Evolutionary conservation across 2,329 filamentous ascomycete species (phyloP), one percentile per base, ranked within the genome.

Genomic region (Penicillium sp.): DNA sequence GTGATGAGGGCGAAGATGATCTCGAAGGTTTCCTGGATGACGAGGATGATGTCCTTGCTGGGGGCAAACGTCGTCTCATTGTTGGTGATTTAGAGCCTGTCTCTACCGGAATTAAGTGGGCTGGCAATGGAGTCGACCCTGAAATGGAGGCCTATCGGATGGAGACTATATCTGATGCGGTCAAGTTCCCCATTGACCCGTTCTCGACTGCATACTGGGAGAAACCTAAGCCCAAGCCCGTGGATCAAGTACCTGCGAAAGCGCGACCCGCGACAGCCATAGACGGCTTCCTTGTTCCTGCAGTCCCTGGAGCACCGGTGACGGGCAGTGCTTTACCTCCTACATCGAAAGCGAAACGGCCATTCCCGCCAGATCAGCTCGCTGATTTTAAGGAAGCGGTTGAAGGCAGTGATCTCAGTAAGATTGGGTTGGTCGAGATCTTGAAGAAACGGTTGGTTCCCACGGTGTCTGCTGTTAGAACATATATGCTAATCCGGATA

Each of bases 1-100:
- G 76, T 48, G 76, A 79, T 4, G 81, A 80, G 10, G 84, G 82
- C n/a, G 85, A 87, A 15, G 85, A 87, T 54, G 89, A 94, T 52
- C 85, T 95, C 83, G 87, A 88, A 4, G 90, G 83, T 17, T 96
- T 96, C 62, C 75, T 96, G 2, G 90, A 95, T 58, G 88, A 94
- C 60, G 87, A 87, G 6, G 87, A 94, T 46, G 87, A 93, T 68
- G 61, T 67, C 7, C 62, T 78, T 72, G 52, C 71, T 69, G 64
- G 74, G 69, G 56, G 75, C 66, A 77, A 79, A 74, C 72, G 79
- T 65, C 68, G 83, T 70, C 67, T 78, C 6, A 72, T 79, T 60
- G 79, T 74, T 29, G 81, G 83, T 28, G 82, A 87, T 56, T 76
- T 94, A 61, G 81, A 90, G 62, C 88, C 89, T 0, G 74, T 85